Percentiles rank a stretch among this genome's conserved stretches.
Evolutionary conservation across 192 early-diverging fungal genomes (phyloP).

Genomic region (Lobosporangium transversale): DNA sequence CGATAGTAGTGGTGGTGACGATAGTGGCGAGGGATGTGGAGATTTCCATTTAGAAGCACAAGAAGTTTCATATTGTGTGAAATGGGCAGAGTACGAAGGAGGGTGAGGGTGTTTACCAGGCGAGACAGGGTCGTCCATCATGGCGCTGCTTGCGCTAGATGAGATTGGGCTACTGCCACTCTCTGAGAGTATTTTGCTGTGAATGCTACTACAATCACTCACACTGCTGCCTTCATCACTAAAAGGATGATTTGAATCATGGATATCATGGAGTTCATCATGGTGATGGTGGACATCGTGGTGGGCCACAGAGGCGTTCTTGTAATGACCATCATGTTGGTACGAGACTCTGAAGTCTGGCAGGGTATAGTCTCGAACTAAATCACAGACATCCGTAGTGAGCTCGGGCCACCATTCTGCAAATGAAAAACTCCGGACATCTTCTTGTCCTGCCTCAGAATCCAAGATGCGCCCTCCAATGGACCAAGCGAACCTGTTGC

Average conservation of each 20-base stretch:
- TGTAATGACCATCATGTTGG: slow-evolving; percentile 2
- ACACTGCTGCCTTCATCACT: background rate
- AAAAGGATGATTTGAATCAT: background rate
- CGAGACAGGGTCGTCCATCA: background rate
- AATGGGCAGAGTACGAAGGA: too few relatives aligned
- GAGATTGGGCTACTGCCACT: slow-evolving; percentile 5
- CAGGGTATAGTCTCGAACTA: slow-evolving; percentile 34
- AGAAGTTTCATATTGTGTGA: too few relatives aligned
- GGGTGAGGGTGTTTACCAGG: too few relatives aligned
- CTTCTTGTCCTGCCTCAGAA: slow-evolving; percentile 29
- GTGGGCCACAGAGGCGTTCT: background rate
- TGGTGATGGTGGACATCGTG: background rate
- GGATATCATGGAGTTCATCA: background rate
- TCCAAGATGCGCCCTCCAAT: slow-evolving; percentile 40
- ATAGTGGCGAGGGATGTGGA: background rate
- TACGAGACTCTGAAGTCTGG: slow-evolving; percentile 18
- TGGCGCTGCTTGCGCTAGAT: background rate
- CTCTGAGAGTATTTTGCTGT: slow-evolving; percentile 2
- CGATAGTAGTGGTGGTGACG: background rate
- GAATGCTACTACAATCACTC: slow-evolving; percentile 1
- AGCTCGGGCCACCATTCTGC: slow-evolving; percentile 47
- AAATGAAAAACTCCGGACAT: slow-evolving; percentile 45
- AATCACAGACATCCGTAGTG: slow-evolving; percentile 37
- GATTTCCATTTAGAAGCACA: too few relatives aligned
- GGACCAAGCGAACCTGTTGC: slow-evolving; percentile 48